Evolutionary conservation across 805 yeast species (phyloP), one percentile per base, ranked within the genome.

Genomic region (Cyberlindnera galapagoensis): DNA sequence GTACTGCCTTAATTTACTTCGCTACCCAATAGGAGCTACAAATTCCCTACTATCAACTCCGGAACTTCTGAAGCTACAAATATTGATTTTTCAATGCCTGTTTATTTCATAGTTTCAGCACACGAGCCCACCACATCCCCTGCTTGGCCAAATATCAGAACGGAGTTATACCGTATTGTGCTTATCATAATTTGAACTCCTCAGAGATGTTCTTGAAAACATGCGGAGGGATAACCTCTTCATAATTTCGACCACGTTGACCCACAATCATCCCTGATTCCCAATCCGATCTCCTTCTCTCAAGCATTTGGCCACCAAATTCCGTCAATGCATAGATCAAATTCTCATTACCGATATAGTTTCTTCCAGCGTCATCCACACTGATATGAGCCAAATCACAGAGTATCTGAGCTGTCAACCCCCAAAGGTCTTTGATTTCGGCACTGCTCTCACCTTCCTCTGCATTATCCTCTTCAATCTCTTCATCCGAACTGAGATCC

Each of bases 391-490:
- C 78, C 18, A 82, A 48, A 50, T 82, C 90, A 46, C 73, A 82
- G n/a, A 82, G 51, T 8, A 82, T 81, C 49, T 80, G 80, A 3
- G 88, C 90, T 0, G 92, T 82, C 22, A 82, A 57, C 1, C 94
- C 94, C 94, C 92, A 82, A 5, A 83, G 77, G 47, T 80, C 82
- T 47, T 81, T 74, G 23, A 76, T 67, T 21, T 61, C 73, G 4
- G 33, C 26, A 6, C 36, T 24, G 49, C 43, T 68, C 52, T 60
- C 57, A 29, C 54, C 40, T 56, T 22, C 48, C 52, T 36, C 49
- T 50, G 18, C 60, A 39, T 37, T 42, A 24, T 47, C 49, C 20
- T 40, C 43, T 3, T 42, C 43, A 10, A 36, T 21, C 26, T 70
- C 79, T 9, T 69, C 73, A 20, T 74, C 79, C 0, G 79, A 64